Evolutionary conservation across 768 basidiomycete genomes (phyloP).

Genomic region (Suillus alpinus): DNA sequence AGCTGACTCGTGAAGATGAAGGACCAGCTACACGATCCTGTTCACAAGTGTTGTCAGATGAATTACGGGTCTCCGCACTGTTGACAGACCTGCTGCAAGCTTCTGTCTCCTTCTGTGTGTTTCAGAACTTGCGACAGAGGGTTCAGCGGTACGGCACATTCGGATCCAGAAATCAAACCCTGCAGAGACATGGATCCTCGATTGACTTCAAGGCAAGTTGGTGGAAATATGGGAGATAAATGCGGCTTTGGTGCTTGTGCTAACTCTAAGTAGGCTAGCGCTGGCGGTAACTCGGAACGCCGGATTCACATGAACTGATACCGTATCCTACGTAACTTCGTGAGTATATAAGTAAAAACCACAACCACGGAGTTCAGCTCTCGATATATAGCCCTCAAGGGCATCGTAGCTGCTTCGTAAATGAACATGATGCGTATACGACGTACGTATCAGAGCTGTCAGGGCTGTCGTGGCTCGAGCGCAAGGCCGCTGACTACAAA

Average conservation of each 20-base stretch:
- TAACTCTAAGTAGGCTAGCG: not conserved
- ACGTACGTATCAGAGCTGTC: not conserved
- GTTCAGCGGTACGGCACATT: constrained; percentile 82
- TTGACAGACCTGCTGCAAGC: constrained; percentile 72
- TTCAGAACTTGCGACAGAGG: constrained; percentile 88
- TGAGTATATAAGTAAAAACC: not conserved
- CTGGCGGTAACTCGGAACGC: not conserved
- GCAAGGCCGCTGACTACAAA: not conserved
- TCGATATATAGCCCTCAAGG: not conserved
- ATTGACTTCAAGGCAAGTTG: not conserved
- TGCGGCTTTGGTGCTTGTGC: not conserved
- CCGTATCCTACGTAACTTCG: not conserved
- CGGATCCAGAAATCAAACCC: constrained; percentile 81
- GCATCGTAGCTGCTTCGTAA: not conserved
- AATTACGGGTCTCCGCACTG: not conserved
- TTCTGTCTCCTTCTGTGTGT: constrained; percentile 85
- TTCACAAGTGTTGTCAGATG: not conserved
- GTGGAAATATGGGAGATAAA: not conserved
- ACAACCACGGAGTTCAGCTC: not conserved
- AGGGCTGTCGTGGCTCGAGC: not conserved
- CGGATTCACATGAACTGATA: not conserved
- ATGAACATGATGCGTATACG: not conserved
- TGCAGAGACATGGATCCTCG: constrained; percentile 63
- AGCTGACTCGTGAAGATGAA: constrained; percentile 63
- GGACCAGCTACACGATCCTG: constrained; percentile 76